These are phyloP conservation scores for Pythium folliculosum DNA, from an alignment of 352 stramenopile genomes.

Conservation along the genomic window DNA sequence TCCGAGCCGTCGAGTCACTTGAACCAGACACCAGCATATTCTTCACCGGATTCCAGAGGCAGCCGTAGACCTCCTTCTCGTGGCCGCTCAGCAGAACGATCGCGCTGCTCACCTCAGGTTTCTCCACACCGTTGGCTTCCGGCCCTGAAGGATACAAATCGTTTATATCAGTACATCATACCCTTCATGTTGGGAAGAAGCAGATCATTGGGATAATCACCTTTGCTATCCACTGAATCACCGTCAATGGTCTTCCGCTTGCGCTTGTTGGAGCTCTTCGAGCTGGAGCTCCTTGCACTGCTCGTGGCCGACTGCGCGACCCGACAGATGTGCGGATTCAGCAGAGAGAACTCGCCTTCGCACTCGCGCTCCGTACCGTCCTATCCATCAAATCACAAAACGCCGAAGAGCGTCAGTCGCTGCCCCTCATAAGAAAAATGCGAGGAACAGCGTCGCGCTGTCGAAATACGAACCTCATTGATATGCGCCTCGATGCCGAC, in stretches of 20 bases:
- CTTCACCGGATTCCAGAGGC: constrained; percentile 95
- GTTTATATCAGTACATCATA: constrained; percentile 15
- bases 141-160: constrained; percentile 24
- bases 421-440: background rate
- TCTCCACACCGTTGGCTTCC: constrained; percentile 69
- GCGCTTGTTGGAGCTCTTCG: constrained; percentile 75
- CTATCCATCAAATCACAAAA: constrained; percentile 26
- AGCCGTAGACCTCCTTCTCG: constrained; percentile 96
- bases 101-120: constrained; percentile 52
- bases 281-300: constrained; percentile 48
- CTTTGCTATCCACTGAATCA: constrained; percentile 61
- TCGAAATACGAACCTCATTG: constrained; percentile 71
- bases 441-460: background rate
- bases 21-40: constrained; percentile 96
- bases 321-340: constrained; percentile 91
- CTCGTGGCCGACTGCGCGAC: constrained; percentile 78
- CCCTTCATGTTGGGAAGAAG: background rate
- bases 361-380: constrained; percentile 88
- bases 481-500: constrained; percentile 91
- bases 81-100: constrained; percentile 76
- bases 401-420: background rate
- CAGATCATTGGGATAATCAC: constrained; percentile 5
- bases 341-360: constrained; percentile 89
- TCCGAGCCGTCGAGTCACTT: constrained; percentile 93
- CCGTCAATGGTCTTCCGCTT: constrained; percentile 73